These are phyloP conservation scores for Yamadazyma insecticola DNA, from an alignment of 805 yeast genomes.

Conservation along the genomic window DNA sequence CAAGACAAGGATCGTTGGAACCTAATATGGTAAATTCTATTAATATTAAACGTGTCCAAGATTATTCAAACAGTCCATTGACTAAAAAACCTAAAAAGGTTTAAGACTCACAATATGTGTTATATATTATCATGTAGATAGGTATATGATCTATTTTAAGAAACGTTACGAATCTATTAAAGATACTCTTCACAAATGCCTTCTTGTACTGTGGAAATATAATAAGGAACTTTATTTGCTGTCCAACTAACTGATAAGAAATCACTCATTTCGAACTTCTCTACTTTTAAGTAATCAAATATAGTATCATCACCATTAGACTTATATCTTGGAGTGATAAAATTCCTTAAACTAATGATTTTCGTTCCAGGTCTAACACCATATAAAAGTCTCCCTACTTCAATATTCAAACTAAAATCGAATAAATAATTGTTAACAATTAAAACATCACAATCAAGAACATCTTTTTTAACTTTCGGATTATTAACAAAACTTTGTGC, in stretches of 20 bases:
- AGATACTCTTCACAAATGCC: constrained; percentile 32
- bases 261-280: constrained; percentile 54
- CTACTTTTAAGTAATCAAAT: constrained; percentile 61
- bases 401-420: constrained; percentile 65
- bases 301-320: constrained; percentile 51
- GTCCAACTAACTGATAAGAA: constrained; percentile 88
- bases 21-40: constrained; percentile 17
- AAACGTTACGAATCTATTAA: no score
- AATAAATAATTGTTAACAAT: constrained; percentile 82
- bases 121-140: no score
- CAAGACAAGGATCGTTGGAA: constrained; percentile 34
- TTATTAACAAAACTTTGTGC: constrained; percentile 71
- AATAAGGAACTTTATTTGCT: constrained; percentile 74
- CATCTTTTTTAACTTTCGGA: constrained; percentile 45
- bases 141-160: no score
- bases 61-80: no score
- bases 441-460: constrained; percentile 64
- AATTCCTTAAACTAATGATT: constrained; percentile 72
- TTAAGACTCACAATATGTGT: no score
- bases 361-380: constrained; percentile 69
- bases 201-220: constrained; percentile 61
- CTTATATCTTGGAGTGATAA: constrained; percentile 72
- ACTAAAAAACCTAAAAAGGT: no score
- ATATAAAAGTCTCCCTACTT: constrained; percentile 60
- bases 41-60: no score